Evolutionary conservation across 371 early-diverging fungal species (phyloP).

Genomic region (Mortierella sp.): DNA sequence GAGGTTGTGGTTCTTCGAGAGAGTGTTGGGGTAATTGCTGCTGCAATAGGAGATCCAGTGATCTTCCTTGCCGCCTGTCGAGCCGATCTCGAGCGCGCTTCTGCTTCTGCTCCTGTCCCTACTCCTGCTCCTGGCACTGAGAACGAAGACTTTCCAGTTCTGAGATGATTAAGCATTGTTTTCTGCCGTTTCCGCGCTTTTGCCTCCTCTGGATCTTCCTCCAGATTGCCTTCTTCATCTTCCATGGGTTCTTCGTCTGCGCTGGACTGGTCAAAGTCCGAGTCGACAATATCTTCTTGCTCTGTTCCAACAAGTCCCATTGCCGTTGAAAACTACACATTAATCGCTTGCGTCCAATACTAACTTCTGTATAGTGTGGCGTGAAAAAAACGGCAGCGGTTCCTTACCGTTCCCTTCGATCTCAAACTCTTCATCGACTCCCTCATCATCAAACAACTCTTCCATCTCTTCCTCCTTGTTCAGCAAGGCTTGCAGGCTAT

Average conservation of each 20-base stretch:
- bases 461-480: conserved; percentile 71
- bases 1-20: conserved; percentile 4
- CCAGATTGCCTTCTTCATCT: conserved; percentile 60
- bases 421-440: conserved; percentile 67
- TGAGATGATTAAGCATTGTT: conserved; percentile 40
- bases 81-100: conserved; percentile 10
- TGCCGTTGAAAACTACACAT: no score
- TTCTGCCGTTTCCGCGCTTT: conserved; percentile 47
- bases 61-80: conserved; percentile 9
- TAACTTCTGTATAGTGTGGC: no score
- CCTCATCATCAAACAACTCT: conserved; percentile 66
- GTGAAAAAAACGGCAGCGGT: background rate
- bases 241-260: conserved; percentile 69
- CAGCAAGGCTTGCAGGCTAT: conserved; percentile 66
- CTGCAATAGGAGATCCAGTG: conserved; percentile 9
- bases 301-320: conserved; percentile 22
- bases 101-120: conserved; percentile 8
- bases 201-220: conserved; percentile 59
- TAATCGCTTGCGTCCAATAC: no score
- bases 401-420: conserved; percentile 50
- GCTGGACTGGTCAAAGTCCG: conserved; percentile 71
- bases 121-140: conserved; percentile 15
- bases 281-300: conserved; percentile 68
- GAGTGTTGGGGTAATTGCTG: conserved; percentile 4
- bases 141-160: conserved; percentile 49